A percentile compares a stretch with the other conserved stretches of the same genome.
These are phyloP conservation scores for Trichophyton simii DNA, from an alignment of 2,329 filamentous ascomycete genomes.

Conservation along the genomic window DNA sequence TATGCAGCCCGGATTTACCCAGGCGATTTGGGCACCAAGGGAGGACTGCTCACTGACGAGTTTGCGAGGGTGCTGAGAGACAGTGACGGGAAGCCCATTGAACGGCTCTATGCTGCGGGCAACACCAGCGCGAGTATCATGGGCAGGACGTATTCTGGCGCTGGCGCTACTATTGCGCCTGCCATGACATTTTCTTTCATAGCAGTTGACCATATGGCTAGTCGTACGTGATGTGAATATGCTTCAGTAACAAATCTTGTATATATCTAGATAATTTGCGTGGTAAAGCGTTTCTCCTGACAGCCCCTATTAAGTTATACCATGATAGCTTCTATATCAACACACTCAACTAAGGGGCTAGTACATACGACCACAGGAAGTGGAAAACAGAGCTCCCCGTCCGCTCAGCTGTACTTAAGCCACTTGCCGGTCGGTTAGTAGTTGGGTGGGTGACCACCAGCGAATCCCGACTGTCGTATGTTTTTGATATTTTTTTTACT, in stretches of 20 bases:
- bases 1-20: slow-evolving; percentile 26
- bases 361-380: neutral
- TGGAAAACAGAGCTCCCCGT: neutral
- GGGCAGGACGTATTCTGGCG: slow-evolving; percentile 24
- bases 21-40: slow-evolving; percentile 30
- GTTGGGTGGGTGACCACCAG: neutral
- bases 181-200: slow-evolving; percentile 24
- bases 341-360: neutral
- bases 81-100: slow-evolving; percentile 14
- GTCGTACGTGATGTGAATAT: neutral
- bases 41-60: slow-evolving; percentile 27
- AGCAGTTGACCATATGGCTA: slow-evolving; percentile 5
- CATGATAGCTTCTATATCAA: neutral
- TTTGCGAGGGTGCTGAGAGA: slow-evolving; percentile 15
- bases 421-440: neutral
- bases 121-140: slow-evolving; percentile 26
- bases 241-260: too few species aligned
- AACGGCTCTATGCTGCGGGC: slow-evolving; percentile 26
- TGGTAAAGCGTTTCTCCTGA: too few species aligned
- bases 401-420: too few species aligned
- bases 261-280: too few species aligned
- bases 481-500: neutral
- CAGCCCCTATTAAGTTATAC: too few species aligned
- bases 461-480: neutral
- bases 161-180: slow-evolving; percentile 27